Conservation (phyloP, 1,284 basidiomycete species). For the Sanguinoderma infundibulare region DNA sequence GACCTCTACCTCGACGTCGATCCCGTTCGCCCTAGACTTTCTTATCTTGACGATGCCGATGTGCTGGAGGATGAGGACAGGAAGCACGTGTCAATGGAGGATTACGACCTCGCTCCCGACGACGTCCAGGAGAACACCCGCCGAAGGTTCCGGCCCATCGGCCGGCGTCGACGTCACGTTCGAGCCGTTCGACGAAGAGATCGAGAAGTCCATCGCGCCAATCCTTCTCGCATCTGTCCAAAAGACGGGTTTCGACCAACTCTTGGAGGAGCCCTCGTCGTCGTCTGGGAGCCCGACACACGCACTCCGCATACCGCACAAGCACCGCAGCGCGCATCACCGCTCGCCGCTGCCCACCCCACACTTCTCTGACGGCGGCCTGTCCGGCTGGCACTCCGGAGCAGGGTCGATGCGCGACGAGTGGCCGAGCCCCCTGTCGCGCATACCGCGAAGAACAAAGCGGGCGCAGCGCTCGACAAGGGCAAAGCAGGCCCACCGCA, state of each 20-base stretch:
- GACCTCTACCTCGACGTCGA: conserved; percentile 29
- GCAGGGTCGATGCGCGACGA: conserved; percentile 12
- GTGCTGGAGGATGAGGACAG: conserved; percentile 27
- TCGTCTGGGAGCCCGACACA: conserved; percentile 21
- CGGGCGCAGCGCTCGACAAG: not conserved
- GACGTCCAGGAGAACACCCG: conserved; percentile 1
- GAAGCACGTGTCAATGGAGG: conserved; percentile 22
- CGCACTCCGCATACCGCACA: conserved; percentile 27
- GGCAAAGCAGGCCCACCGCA: conserved; percentile 6
- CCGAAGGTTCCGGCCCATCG: not conserved
- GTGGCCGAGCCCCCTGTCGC: conserved; percentile 16
- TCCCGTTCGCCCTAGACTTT: conserved; percentile 12
- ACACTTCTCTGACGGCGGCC: conserved; percentile 16
- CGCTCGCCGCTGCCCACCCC: conserved; percentile 27
- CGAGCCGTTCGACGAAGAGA: not conserved
- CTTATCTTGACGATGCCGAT: conserved; percentile 7
- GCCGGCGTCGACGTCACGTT: conserved; percentile 10
- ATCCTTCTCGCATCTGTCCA: not conserved
- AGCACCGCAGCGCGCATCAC: conserved; percentile 25
- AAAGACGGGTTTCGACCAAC: not conserved
- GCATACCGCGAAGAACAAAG: not conserved
- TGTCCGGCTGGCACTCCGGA: conserved; percentile 17
- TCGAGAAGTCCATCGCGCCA: not conserved
- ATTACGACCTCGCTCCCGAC: conserved; percentile 7
- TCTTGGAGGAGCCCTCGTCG: conserved; percentile 12